Percentiles rank a stretch among this genome's conserved stretches.
phyloP scores from a whole-genome alignment of 1,284 basidiomycete species.

The Kalmanozyma brasiliensis region DNA sequence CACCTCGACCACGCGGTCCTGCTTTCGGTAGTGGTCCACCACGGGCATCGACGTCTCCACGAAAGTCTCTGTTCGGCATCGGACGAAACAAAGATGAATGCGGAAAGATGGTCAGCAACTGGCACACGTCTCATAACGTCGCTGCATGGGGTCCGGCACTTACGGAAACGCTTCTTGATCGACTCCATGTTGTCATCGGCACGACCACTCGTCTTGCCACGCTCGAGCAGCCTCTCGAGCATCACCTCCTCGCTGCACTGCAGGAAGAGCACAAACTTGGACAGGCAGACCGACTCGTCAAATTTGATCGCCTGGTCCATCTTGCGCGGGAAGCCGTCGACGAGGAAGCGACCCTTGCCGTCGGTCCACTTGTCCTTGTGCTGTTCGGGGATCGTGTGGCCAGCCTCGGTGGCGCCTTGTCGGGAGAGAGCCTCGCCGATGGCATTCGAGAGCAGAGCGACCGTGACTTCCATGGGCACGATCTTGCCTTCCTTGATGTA shows the following conservation, averaged over 20 bases:
- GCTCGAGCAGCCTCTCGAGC: slow-evolving; percentile 83
- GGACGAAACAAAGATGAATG: neutral
- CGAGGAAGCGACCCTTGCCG: slow-evolving; percentile 86
- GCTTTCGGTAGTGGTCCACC: slow-evolving; percentile 81
- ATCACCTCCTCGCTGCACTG: slow-evolving; percentile 90
- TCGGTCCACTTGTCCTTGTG: slow-evolving; percentile 74
- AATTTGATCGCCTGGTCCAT: slow-evolving; percentile 98
- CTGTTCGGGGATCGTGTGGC: slow-evolving; percentile 31
- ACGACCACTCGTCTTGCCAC: slow-evolving; percentile 91
- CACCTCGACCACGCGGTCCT: slow-evolving; percentile 84
- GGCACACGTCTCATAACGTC: neutral
- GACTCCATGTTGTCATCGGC: slow-evolving; percentile 96
- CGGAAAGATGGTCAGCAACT: neutral
- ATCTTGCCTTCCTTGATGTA: slow-evolving; percentile 93
- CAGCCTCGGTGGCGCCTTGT: slow-evolving; percentile 28
- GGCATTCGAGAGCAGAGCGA: slow-evolving; percentile 93
- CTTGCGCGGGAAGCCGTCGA: slow-evolving; percentile 97
- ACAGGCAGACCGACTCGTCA: slow-evolving; percentile 81
- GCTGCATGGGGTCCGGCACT: slow-evolving; percentile 52
- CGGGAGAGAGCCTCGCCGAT: slow-evolving; percentile 77
- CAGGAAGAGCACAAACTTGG: slow-evolving; percentile 86
- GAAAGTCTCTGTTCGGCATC: slow-evolving; percentile 78
- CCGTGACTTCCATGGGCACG: slow-evolving; percentile 96
- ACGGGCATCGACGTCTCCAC: slow-evolving; percentile 95
- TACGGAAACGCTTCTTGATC: slow-evolving; percentile 95